Evolutionary conservation across 2,329 filamentous ascomycete species (phyloP), one percentile per base, ranked within the genome.

Genomic region (Thielaviopsis euricoi): DNA sequence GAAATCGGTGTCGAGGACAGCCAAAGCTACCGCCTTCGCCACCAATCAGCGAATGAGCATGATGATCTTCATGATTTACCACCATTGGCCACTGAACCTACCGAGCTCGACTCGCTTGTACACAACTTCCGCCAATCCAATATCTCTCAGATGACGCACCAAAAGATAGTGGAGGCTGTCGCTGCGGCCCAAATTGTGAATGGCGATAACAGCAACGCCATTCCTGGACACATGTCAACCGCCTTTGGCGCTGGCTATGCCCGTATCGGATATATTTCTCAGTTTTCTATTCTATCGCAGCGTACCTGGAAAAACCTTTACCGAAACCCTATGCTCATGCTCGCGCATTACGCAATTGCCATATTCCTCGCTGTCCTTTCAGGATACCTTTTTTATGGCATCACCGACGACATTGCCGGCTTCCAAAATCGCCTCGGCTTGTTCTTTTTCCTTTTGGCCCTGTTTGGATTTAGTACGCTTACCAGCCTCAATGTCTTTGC

Each of bases 291-390:
- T 64, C 76, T 98, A 13, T 95, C 91, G 0, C 79, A 83, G 65
- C 82, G 93, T 52, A 98, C 93, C 0, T 98, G 91, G 91, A 89
- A 87, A 67, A 98, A 98, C 67, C 77, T 98, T 6, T 97, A 98
- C 74, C 84, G 93, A 59, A 96, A 98, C 69, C 93, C 93, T 1
- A 90, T 97, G 80, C 75, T 98, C 60, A 98, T 98, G 93, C 79
- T 98, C 59, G 96, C 90, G 0, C 93, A 98, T 71, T 98, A 97
- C 67, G 93, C 93, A 43, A 97, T 96, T 64, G 89, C 93, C 7
- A 97, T 98, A 61, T 73, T 97, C 0, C 79, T 98, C 6, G 93
- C 90, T 1, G 91, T 97, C 5, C 86, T 98, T 59, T 90, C 91
- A 1, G 93, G 93, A 3, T 97, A 87, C 70, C 78, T 98, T 13